Conservation (phyloP, 2,329 filamentous ascomycete species). For the Cladosporium sp. region DNA sequence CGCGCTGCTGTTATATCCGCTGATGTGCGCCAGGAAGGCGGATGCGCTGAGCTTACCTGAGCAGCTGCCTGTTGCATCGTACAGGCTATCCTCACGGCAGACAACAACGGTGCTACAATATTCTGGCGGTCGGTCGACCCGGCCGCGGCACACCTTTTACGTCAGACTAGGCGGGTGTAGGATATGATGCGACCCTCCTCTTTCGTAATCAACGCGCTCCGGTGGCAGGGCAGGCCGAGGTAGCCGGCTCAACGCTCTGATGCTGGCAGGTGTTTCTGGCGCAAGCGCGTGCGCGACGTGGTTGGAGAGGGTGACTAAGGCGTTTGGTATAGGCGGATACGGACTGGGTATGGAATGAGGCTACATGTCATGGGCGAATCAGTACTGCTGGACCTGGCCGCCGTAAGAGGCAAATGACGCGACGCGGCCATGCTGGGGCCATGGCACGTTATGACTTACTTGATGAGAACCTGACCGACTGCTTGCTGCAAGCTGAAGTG, state of each 20-base stretch:
- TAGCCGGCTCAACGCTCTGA: not conserved
- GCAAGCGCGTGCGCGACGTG: slow-evolving; percentile 1
- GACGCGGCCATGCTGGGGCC: not conserved
- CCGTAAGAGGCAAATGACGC: not conserved
- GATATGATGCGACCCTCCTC: not conserved
- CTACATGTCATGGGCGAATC: slow-evolving; percentile 5
- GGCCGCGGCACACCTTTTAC: slow-evolving; percentile 1
- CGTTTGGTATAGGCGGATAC: not conserved
- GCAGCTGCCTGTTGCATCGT: slow-evolving; percentile 11
- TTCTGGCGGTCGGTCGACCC: not conserved
- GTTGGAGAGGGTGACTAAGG: not conserved
- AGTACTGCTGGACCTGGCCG: not conserved
- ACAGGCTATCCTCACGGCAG: slow-evolving; percentile 5
- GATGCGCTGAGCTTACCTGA: slow-evolving; percentile 10
- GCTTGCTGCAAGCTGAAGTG: slow-evolving; percentile 10
- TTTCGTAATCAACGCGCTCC: not conserved
- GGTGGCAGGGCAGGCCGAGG: not conserved
- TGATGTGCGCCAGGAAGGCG: not conserved
- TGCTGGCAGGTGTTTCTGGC: not conserved
- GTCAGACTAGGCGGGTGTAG: not conserved
- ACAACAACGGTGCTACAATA: slow-evolving; percentile 3
- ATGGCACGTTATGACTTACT: slow-evolving; percentile 4
- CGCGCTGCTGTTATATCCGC: slow-evolving; percentile 2
- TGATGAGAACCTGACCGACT: slow-evolving; percentile 3
- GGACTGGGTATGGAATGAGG: not conserved